phyloP scores from a whole-genome alignment of 768 basidiomycete species.

The Termitomyces bulborhizus region DNA sequence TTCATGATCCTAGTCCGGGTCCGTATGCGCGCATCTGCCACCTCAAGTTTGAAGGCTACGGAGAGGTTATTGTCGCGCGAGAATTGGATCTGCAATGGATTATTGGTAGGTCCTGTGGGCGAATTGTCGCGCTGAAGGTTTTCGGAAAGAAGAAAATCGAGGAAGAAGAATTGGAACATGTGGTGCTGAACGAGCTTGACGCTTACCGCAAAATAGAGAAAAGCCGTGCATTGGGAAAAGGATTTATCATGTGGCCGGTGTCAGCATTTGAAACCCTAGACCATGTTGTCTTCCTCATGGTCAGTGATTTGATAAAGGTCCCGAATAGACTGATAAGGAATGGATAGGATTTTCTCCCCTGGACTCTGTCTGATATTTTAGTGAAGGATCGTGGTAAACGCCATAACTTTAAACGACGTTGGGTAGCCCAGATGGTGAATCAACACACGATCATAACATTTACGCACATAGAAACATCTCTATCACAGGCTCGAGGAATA shows the following conservation, averaged over 20 bases:
- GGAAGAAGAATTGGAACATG: background rate
- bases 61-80: background rate
- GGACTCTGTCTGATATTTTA: background rate
- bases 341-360: background rate
- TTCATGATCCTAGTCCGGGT: background rate
- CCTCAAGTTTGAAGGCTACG: background rate
- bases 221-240: background rate
- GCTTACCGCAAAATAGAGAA: background rate
- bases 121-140: background rate
- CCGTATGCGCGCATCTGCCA: background rate
- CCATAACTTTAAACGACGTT: slow-evolving; percentile 1
- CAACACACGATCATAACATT: background rate
- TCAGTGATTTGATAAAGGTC: background rate
- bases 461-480: background rate
- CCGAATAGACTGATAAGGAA: background rate
- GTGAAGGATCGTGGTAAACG: background rate
- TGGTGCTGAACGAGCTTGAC: background rate
- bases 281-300: background rate
- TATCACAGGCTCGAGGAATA: background rate
- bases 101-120: background rate
- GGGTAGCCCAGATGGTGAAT: background rate
- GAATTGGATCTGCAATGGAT: background rate
- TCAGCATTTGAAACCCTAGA: background rate
- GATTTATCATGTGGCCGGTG: background rate
- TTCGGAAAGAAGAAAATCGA: background rate